A percentile compares a stretch with the other conserved stretches of the same genome.
These are phyloP conservation scores for Solanum hybrid DNA, from an alignment of 305 asterid genomes.

Conservation along the genomic window DNA sequence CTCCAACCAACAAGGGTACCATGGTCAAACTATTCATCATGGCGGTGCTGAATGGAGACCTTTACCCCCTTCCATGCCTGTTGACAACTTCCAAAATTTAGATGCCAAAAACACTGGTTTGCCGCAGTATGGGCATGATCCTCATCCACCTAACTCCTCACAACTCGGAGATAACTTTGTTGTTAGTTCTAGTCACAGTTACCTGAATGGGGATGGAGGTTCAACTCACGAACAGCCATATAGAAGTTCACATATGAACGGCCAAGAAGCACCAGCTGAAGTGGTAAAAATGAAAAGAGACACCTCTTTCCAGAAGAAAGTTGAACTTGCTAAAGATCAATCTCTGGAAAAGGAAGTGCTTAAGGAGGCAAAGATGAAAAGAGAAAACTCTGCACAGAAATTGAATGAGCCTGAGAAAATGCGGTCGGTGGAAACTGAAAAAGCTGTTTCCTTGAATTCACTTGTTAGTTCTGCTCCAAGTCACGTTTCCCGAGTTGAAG, in stretches of 20 bases:
- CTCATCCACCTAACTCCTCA: slow-evolving; percentile 35
- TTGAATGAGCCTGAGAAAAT: slow-evolving; percentile 30
- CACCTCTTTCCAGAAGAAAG: slow-evolving; percentile 28
- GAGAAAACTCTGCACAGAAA: slow-evolving; percentile 40
- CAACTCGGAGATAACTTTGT: slow-evolving; percentile 32
- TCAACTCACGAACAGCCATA: slow-evolving; percentile 25
- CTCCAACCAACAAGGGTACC: slow-evolving; percentile 34
- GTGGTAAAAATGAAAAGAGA: slow-evolving; percentile 32
- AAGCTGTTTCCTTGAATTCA: slow-evolving; percentile 25
- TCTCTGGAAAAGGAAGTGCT: slow-evolving; percentile 31
- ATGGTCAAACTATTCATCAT: slow-evolving; percentile 20
- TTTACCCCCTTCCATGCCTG: slow-evolving; percentile 26
- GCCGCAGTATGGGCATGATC: slow-evolving; percentile 28
- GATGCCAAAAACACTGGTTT: slow-evolving; percentile 23
- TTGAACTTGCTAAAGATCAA: slow-evolving; percentile 32
- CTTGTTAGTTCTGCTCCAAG: slow-evolving; percentile 17
- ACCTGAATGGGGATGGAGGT: slow-evolving; percentile 29
- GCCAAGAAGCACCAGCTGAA: slow-evolving; percentile 24
- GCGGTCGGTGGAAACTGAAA: slow-evolving; percentile 34
- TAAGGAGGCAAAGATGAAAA: slow-evolving; percentile 43
- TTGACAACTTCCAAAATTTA: slow-evolving; percentile 20
- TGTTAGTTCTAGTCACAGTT: slow-evolving; percentile 27
- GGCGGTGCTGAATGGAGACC: slow-evolving; percentile 50
- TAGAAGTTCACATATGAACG: slow-evolving; percentile 22
- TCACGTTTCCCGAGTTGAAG: slow-evolving; percentile 27